Evolutionary conservation across 2,329 filamentous ascomycete species (phyloP).

Genomic region (Cadophora sp.): DNA sequence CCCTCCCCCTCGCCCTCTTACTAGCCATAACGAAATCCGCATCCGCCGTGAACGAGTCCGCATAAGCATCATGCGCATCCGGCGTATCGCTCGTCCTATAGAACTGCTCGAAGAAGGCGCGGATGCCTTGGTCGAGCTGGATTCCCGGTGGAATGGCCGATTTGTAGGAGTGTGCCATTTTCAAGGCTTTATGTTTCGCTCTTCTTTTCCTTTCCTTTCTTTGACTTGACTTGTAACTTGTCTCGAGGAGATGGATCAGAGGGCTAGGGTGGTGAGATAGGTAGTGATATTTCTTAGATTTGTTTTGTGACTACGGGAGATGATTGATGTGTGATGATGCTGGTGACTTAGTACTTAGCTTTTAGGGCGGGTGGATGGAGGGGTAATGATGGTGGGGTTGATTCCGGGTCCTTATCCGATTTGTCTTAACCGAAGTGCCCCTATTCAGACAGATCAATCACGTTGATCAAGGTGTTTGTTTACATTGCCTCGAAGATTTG

Average conservation of each 20-base stretch:
- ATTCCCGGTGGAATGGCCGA: slow-evolving; percentile 30
- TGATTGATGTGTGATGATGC: not conserved
- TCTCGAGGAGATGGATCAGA: not conserved
- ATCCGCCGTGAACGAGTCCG: slow-evolving; percentile 54
- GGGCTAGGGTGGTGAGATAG: not conserved
- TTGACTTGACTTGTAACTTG: not conserved
- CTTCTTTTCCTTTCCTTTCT: not conserved
- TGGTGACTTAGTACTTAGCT: not conserved
- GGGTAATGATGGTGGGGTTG: slow-evolving; percentile 5
- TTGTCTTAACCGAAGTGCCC: not conserved
- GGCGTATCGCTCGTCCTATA: slow-evolving; percentile 61
- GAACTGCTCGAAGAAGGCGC: slow-evolving; percentile 72
- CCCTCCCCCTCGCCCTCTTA: slow-evolving; percentile 52
- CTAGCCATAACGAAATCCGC: slow-evolving; percentile 59
- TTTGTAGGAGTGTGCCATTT: slow-evolving; percentile 26
- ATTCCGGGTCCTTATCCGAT: slow-evolving; percentile 5
- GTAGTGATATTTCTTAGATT: not conserved
- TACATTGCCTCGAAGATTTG: not conserved
- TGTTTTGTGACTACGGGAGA: too few species aligned
- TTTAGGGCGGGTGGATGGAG: not conserved
- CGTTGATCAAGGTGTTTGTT: not conserved
- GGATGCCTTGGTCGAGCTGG: slow-evolving; percentile 62
- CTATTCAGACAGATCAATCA: not conserved
- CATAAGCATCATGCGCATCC: slow-evolving; percentile 56
- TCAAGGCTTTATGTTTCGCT: not conserved